Evolutionary conservation across 495 filamentous ascomycete species (phyloP), one percentile per base, ranked within the genome.

Genomic region (Daldinia loculata): DNA sequence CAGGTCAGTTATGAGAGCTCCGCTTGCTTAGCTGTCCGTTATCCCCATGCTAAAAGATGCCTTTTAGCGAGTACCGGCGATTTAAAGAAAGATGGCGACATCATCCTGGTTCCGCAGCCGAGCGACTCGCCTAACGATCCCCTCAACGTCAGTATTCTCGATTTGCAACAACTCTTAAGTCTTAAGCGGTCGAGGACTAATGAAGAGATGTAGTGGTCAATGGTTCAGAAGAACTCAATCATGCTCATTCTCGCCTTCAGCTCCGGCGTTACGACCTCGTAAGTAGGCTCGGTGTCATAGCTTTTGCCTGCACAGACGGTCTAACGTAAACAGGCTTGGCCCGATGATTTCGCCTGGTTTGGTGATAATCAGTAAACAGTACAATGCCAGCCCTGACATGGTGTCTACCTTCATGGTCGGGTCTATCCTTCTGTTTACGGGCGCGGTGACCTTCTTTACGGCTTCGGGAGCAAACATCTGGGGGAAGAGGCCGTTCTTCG

Each of bases 91-190:
- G 66, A 74, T 66, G 80, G 79, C 7, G 56, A 83, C n/a, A 82
- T 86, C 56, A 79, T 84, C 0, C 78, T 84, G 12, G 81, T 84
- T 27, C 83, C 83, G 2, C 82, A 85, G 62, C 82, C 84, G 12
- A 81, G 79, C 11, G 76, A 80, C 61, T 79, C 81, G 53, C 78
- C 81, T 9, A 79, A 80, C 19, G 84, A 87, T 60, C 84, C 84
- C 15, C 74, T 85, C 57, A 87, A 86, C 34, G 70, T 73, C 14
- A 52, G 65, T 66, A 36, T 57, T 48, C 22, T 45, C 3, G 5
- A 30, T 15, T 24, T 15, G n/a, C 22, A 15, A 41, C 14, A 26
- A n/a, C n/a, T n/a, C 30, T 32, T 32, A 32, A 29, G 24, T 26
- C 26, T 19, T 14, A 39, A n/a, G 32, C 12, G 4, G 3, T 15